Evolutionary conservation across 106 monocot genomes (phyloP).

Genomic region (Dendrobium catenatum): DNA sequence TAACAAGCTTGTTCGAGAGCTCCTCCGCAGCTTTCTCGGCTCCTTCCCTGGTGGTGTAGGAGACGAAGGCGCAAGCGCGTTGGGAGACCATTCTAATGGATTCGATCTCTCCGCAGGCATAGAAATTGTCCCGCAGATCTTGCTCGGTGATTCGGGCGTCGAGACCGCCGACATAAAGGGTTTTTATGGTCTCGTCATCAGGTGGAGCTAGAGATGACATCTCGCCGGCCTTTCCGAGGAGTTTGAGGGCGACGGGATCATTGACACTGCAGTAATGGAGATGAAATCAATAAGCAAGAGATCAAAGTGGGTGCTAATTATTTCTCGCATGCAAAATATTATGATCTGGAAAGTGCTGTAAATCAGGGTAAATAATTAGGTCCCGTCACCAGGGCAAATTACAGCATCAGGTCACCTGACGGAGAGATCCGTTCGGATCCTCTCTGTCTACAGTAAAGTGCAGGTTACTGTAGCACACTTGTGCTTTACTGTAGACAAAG

Average conservation of each 20-base stretch:
- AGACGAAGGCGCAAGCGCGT: constrained; percentile 88
- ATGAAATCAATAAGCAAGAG: neutral
- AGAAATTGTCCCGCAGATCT: constrained; percentile 87
- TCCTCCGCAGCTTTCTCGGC: constrained; percentile 94
- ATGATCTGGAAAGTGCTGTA: no score
- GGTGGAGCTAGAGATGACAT: constrained; percentile 90
- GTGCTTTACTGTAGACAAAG: no score
- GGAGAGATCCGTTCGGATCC: no score
- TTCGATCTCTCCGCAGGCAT: constrained; percentile 94
- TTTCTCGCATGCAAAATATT: neutral
- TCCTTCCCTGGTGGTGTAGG: constrained; percentile 88
- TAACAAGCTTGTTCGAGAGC: constrained; percentile 86
- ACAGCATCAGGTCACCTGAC: no score
- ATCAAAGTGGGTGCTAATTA: neutral
- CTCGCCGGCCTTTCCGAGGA: constrained; percentile 88
- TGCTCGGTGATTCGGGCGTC: constrained; percentile 80
- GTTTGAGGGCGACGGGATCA: constrained; percentile 94
- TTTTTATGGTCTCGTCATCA: constrained; percentile 88
- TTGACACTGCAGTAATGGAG: constrained; percentile 59
- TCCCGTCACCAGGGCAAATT: no score
- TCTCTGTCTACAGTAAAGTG: no score
- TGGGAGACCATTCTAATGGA: constrained; percentile 77
- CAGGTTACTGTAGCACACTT: no score
- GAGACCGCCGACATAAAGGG: constrained; percentile 93
- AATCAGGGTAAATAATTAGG: no score